A percentile compares a stretch with the other conserved stretches of the same genome.
phyloP scores from a whole-genome alignment of 1,139 yeast species.

The Yamadazyma oceani region DNA sequence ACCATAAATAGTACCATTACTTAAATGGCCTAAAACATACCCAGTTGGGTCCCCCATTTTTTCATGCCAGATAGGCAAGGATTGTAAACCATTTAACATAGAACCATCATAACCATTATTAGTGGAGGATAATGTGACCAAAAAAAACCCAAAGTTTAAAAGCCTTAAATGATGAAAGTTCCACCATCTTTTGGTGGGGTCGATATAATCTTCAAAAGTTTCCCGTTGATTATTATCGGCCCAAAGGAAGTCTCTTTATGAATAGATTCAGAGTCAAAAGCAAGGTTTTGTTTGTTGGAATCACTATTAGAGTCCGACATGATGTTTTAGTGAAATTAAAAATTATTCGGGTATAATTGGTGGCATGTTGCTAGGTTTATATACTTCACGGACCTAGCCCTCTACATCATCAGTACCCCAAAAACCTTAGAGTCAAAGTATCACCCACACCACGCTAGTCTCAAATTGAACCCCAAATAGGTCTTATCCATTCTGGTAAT shows the following conservation, averaged over 20 bases:
- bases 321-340: neutral
- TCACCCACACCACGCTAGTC: no score
- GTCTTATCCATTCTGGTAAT: no score
- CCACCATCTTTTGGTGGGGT: slow-evolving; percentile 14
- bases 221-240: slow-evolving; percentile 2
- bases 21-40: slow-evolving; percentile 39
- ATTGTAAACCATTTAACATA: slow-evolving; percentile 51
- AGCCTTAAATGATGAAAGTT: slow-evolving; percentile 32
- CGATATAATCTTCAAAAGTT: slow-evolving; percentile 11
- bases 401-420: no score
- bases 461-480: neutral
- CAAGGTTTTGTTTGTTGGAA: neutral
- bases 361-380: neutral
- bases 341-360: neutral
- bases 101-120: slow-evolving; percentile 55
- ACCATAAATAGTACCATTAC: slow-evolving; percentile 33
- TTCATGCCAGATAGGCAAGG: slow-evolving; percentile 34
- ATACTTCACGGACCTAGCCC: neutral
- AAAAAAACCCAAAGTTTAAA: slow-evolving; percentile 36
- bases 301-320: slow-evolving; percentile 2
- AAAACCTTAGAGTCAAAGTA: no score
- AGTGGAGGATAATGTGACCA: slow-evolving; percentile 45
- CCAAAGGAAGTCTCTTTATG: neutral
- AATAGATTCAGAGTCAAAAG: neutral
- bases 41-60: slow-evolving; percentile 39